A percentile compares a stretch with the other conserved stretches of the same genome.
Evolutionary conservation across 441 rosid species (phyloP).

Genomic region (Raphanus hybrid): DNA sequence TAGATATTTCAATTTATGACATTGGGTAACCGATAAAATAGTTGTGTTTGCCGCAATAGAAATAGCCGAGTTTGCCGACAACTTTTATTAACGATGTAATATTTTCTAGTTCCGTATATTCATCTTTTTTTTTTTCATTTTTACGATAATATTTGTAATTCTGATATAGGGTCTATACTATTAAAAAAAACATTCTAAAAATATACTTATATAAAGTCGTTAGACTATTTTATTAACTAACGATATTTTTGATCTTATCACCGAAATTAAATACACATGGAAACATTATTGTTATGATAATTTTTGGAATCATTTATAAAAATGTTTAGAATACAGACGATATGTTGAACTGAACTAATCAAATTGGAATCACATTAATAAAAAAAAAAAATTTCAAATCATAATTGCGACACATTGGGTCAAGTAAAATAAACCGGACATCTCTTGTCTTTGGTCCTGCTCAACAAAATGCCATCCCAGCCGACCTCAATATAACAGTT

Average conservation of each 20-base stretch:
- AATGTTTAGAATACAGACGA: conserved; percentile 2
- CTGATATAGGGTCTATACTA: too few relatives aligned
- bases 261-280: not conserved
- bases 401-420: conserved; percentile 7
- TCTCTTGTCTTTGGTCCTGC: conserved; percentile 49
- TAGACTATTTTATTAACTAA: too few relatives aligned
- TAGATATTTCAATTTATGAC: too few relatives aligned
- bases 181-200: too few relatives aligned
- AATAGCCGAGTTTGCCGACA: too few relatives aligned
- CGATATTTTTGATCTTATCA: not conserved
- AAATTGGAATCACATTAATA: not conserved
- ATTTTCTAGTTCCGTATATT: too few relatives aligned
- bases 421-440: conserved; percentile 72
- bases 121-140: too few relatives aligned
- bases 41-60: too few relatives aligned
- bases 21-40: too few relatives aligned
- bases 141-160: too few relatives aligned
- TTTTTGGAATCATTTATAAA: not conserved
- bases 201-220: too few relatives aligned
- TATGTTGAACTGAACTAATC: not conserved
- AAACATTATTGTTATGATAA: not conserved
- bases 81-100: too few relatives aligned
- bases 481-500: conserved; percentile 61
- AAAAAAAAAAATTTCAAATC: not conserved
- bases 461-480: conserved; percentile 65